These are phyloP conservation scores for Ceriops zippeliana DNA, from an alignment of 345 rosid genomes.

Conservation along the genomic window DNA sequence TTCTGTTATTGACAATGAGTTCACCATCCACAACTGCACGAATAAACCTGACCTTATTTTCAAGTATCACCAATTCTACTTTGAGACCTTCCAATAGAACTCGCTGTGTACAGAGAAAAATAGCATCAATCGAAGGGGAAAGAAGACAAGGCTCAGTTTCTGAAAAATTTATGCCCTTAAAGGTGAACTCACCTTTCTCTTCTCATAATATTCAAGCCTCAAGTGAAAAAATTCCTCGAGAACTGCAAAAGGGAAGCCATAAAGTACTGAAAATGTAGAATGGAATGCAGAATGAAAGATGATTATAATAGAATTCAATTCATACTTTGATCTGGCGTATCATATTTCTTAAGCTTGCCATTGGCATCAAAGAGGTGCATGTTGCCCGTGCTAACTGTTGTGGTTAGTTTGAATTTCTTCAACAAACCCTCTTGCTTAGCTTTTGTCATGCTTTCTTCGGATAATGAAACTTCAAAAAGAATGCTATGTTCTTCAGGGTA, in stretches of 20 bases:
- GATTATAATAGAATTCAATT: not conserved
- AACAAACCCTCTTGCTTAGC: conserved; percentile 70
- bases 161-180: not conserved
- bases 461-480: conserved; percentile 20
- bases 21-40: conserved; percentile 85
- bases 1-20: conserved; percentile 82
- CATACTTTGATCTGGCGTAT: conserved; percentile 79
- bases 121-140: not conserved
- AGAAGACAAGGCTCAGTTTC: no score
- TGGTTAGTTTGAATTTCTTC: conserved; percentile 73
- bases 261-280: not conserved
- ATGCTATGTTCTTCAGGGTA: conserved; percentile 22
- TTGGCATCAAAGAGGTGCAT: conserved; percentile 86
- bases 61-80: conserved; percentile 62
- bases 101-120: conserved; percentile 45
- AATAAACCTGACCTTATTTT: conserved; percentile 84
- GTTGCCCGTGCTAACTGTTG: conserved; percentile 64
- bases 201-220: conserved; percentile 65
- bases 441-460: conserved; percentile 26
- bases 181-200: conserved; percentile 55
- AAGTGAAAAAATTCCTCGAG: conserved; percentile 77
- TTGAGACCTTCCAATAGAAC: conserved; percentile 55
- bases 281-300: not conserved
- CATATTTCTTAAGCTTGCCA: conserved; percentile 78
- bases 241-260: conserved; percentile 40